Percentiles rank a stretch among this genome's conserved stretches.
phyloP scores from a whole-genome alignment of 495 filamentous ascomycete genomes.

The Annulohypoxylon bovei region DNA sequence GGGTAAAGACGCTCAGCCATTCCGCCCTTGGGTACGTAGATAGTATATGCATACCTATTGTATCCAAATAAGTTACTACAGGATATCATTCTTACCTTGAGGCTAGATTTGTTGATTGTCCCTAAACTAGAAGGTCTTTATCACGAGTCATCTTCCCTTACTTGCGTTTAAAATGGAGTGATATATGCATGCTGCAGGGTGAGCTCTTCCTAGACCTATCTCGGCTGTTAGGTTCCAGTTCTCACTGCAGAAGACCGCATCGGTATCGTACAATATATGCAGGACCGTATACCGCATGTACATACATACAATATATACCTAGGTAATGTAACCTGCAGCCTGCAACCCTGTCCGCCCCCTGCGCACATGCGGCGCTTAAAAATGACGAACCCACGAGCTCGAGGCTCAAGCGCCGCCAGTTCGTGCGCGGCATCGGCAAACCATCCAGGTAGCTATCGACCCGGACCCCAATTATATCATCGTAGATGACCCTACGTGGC shows the following conservation, averaged over 20 bases:
- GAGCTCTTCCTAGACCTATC: slow-evolving; percentile 3
- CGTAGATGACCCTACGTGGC: slow-evolving; percentile 30
- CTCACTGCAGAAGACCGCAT: slow-evolving; percentile 23
- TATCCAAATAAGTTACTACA: neutral
- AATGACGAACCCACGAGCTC: slow-evolving; percentile 24
- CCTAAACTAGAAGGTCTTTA: neutral
- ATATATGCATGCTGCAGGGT: slow-evolving; percentile 10
- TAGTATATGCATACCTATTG: neutral
- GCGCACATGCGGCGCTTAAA: slow-evolving; percentile 37
- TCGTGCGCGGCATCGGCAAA: slow-evolving; percentile 21
- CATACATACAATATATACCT: slow-evolving; percentile 1
- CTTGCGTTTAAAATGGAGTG: neutral
- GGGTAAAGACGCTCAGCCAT: neutral
- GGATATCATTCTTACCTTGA: neutral
- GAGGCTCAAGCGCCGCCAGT: slow-evolving; percentile 16
- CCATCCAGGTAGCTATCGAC: neutral
- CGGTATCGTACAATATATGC: neutral
- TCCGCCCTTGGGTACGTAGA: too few species aligned
- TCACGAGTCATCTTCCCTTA: neutral
- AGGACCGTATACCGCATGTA: slow-evolving; percentile 9
- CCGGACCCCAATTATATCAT: slow-evolving; percentile 16
- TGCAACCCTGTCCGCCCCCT: slow-evolving; percentile 18
- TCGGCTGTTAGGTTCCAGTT: neutral
- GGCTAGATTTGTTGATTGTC: neutral
- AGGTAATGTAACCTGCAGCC: slow-evolving; percentile 22